phyloP scores from a whole-genome alignment of 179 eudicot genomes.

The Silene coronaria region DNA sequence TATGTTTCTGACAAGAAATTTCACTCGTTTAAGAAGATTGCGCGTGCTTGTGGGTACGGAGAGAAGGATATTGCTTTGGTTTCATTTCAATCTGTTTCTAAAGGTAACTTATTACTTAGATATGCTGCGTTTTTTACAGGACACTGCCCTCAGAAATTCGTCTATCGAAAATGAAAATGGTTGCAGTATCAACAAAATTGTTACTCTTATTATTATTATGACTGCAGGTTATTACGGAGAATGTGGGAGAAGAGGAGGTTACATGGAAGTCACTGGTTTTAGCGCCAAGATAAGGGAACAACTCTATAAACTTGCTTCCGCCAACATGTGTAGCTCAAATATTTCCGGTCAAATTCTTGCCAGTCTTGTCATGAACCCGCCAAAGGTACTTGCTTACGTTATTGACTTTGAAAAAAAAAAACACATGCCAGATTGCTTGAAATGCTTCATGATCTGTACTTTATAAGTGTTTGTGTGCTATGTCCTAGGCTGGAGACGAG shows the following conservation, averaged over 20 bases:
- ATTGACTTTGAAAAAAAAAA: too few relatives aligned
- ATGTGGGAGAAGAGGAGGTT: conserved; percentile 95
- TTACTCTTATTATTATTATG: not conserved
- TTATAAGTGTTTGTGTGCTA: not conserved
- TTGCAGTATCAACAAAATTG: not conserved
- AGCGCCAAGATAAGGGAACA: conserved; percentile 73
- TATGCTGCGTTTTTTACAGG: not conserved
- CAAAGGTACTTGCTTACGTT: conserved; percentile 47
- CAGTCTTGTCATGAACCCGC: conserved; percentile 88
- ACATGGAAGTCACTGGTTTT: conserved; percentile 93
- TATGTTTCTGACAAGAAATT: conserved; percentile 80
- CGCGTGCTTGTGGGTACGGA: conserved; percentile 74
- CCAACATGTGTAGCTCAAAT: conserved; percentile 69
- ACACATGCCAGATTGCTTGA: not conserved
- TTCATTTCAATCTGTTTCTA: conserved; percentile 86
- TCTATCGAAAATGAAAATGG: not conserved
- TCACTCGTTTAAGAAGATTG: conserved; percentile 81
- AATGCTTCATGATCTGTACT: not conserved
- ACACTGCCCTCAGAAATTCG: too few relatives aligned
- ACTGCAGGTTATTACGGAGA: conserved; percentile 78
- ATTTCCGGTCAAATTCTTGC: conserved; percentile 90
- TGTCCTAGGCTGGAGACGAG: conserved; percentile 71
- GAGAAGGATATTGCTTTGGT: conserved; percentile 70
- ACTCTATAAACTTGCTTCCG: conserved; percentile 87
- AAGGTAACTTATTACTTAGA: conserved; percentile 43